phyloP scores from a whole-genome alignment of 805 yeast species.

The Yamadazyma laniorum region DNA sequence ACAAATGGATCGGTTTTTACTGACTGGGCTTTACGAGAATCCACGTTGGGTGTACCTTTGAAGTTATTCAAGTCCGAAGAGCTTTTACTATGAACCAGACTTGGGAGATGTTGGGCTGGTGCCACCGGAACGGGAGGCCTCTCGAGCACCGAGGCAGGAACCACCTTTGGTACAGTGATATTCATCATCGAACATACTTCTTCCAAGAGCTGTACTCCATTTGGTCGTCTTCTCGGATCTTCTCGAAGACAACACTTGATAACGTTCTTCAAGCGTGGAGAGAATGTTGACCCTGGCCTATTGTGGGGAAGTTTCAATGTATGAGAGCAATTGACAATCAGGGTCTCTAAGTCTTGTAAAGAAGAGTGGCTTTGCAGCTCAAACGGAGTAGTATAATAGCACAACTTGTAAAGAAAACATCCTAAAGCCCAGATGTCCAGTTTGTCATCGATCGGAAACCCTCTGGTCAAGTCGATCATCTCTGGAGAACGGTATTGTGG shows the following conservation, averaged over 20 bases:
- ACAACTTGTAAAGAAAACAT: conserved; percentile 69
- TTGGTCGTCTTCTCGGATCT: conserved; percentile 72
- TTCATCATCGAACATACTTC: conserved; percentile 65
- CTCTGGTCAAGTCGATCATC: conserved; percentile 70
- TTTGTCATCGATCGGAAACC: conserved; percentile 75
- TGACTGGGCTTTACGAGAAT: conserved; percentile 4
- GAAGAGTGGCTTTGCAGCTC: conserved; percentile 47
- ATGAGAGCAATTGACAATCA: conserved; percentile 57
- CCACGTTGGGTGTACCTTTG: conserved; percentile 8
- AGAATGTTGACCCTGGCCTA: conserved; percentile 45
- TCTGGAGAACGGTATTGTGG: conserved; percentile 86
- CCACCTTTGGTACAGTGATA: conserved; percentile 39
- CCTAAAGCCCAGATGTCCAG: conserved; percentile 88
- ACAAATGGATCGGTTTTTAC: conserved; percentile 40
- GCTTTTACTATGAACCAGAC: conserved; percentile 2
- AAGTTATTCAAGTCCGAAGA: conserved; percentile 2
- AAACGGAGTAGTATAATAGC: conserved; percentile 82
- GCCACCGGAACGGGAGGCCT: conserved; percentile 5
- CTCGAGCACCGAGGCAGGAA: conserved; percentile 36
- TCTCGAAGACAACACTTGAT: conserved; percentile 60
- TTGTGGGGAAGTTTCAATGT: conserved; percentile 49
- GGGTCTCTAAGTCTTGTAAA: conserved; percentile 48
- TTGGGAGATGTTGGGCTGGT: conserved; percentile 2
- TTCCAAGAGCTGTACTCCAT: conserved; percentile 65
- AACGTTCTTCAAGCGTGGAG: conserved; percentile 60